These are phyloP conservation scores for Cardamine chenopodiifolia DNA, from an alignment of 345 rosid genomes.

Conservation along the genomic window DNA sequence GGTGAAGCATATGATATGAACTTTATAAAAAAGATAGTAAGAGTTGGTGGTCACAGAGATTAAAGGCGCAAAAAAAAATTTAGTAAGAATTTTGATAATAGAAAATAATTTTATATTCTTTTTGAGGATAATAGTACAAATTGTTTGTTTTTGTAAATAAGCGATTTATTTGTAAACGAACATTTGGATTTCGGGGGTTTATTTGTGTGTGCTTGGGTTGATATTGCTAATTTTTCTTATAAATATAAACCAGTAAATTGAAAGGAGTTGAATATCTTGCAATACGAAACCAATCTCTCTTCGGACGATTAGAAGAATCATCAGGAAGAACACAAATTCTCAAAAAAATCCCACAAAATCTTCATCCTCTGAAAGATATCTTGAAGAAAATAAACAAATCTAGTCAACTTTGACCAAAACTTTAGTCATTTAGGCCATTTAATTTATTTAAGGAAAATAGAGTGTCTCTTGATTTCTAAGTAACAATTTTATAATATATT, in stretches of 20 bases:
- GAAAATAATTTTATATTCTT: not conserved
- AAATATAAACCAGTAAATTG: not conserved
- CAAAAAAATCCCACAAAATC: not conserved
- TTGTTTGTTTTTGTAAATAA: conserved; percentile 31
- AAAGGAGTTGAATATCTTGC: not conserved
- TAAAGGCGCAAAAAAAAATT: not conserved
- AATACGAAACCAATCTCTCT: no score
- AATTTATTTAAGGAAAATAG: not conserved
- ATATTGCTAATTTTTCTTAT: not conserved
- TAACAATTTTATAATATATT: not conserved
- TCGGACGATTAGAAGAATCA: no score
- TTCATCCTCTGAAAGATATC: not conserved
- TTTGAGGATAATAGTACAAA: not conserved
- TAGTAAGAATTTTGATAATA: conserved; percentile 34
- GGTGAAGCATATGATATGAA: conserved; percentile 32
- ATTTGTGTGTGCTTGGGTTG: conserved; percentile 20
- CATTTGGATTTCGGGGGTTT: not conserved
- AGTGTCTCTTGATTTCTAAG: not conserved
- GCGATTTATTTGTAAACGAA: conserved; percentile 10
- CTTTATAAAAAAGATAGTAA: conserved; percentile 6
- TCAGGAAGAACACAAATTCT: no score
- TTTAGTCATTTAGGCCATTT: not conserved
- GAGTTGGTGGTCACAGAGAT: conserved; percentile 12
- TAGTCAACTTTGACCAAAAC: not conserved
- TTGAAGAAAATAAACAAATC: not conserved